phyloP scores from a whole-genome alignment of 2,329 filamentous ascomycete genomes.

The Zymoseptoria passerinii region DNA sequence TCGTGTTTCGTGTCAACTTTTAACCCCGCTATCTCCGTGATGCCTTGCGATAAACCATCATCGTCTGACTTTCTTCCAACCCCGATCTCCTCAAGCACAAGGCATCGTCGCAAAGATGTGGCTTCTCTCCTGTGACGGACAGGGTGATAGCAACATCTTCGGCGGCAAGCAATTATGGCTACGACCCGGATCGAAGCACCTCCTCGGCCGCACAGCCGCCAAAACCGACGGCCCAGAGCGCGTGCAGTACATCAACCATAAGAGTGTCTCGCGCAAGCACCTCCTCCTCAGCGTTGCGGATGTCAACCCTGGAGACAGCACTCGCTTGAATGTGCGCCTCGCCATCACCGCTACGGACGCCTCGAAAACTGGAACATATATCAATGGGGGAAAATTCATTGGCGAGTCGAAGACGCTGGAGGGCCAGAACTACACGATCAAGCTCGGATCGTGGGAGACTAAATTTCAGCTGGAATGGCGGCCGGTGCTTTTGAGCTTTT shows the following conservation, averaged over 20 bases:
- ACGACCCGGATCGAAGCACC: constrained; percentile 21
- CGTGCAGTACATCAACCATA: constrained; percentile 63
- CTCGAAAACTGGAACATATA: constrained; percentile 75
- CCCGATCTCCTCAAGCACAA: neutral
- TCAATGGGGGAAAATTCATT: constrained; percentile 50
- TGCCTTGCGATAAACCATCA: neutral
- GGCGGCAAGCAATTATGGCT: constrained; percentile 34
- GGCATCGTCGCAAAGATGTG: constrained; percentile 35
- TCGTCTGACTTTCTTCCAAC: neutral
- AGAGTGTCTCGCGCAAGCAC: constrained; percentile 83
- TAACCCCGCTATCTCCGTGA: neutral
- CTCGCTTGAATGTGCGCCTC: constrained; percentile 52
- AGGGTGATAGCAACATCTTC: constrained; percentile 48
- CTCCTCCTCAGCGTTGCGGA: constrained; percentile 64
- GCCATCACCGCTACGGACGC: constrained; percentile 66
- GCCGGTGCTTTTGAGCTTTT: constrained; percentile 73
- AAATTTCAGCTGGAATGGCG: constrained; percentile 52
- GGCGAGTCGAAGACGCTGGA: constrained; percentile 32
- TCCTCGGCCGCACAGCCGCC: constrained; percentile 62
- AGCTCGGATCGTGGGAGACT: constrained; percentile 61
- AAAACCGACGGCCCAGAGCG: constrained; percentile 25
- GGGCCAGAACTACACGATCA: constrained; percentile 51
- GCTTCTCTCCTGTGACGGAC: constrained; percentile 48
- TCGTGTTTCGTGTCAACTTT: neutral
- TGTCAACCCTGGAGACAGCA: constrained; percentile 57